phyloP scores from a whole-genome alignment of 106 monocot genomes.

The Dioscorea dumetorum region DNA sequence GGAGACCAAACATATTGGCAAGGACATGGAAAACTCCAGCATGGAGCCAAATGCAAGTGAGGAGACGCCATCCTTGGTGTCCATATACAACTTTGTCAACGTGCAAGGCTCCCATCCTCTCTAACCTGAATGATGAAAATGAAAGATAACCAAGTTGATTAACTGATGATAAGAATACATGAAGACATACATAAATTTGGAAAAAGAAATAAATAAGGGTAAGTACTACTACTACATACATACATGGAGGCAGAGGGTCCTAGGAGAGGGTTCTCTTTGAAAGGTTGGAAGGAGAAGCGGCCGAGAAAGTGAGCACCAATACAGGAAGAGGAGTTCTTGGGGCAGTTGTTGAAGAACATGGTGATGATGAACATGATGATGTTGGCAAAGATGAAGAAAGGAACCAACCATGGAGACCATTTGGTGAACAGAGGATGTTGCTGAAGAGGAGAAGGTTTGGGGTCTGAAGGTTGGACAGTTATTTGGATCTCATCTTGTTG shows the following conservation, averaged over 20 bases:
- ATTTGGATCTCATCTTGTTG: no score
- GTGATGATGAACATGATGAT: conserved; percentile 40
- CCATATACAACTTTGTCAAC: background rate
- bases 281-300: conserved; percentile 85
- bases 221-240: background rate
- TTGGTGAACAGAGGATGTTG: conserved; percentile 20
- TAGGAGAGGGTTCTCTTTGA: conserved; percentile 82
- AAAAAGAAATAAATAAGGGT: no score
- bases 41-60: conserved; percentile 13
- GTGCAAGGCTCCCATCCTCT: conserved; percentile 8
- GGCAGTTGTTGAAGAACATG: conserved; percentile 88
- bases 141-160: no score
- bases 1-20: conserved; percentile 12
- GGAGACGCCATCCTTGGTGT: conserved; percentile 3
- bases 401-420: conserved; percentile 63
- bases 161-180: no score
- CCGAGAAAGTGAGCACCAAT: conserved; percentile 34
- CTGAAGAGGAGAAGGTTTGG: background rate
- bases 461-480: background rate
- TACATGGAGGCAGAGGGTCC: conserved; percentile 80
- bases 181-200: no score
- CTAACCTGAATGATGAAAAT: background rate
- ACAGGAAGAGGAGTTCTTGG: conserved; percentile 26
- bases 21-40: conserved; percentile 6
- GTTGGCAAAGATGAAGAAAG: conserved; percentile 41